phyloP scores from a whole-genome alignment of 1,139 yeast genomes.

The Zhuliangozyma parablackwelliae region DNA sequence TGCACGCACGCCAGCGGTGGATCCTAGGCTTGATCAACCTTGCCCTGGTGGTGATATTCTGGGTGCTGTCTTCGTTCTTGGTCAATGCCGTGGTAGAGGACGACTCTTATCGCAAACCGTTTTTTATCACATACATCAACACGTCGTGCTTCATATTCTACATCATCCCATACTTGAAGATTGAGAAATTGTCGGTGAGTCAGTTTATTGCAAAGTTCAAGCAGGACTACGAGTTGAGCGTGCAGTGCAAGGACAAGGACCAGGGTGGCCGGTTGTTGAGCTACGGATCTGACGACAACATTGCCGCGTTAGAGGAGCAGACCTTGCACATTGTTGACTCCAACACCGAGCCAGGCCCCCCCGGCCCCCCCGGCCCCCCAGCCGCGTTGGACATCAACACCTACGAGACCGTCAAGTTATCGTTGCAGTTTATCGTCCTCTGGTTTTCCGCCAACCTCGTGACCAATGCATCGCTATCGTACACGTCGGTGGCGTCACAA shows the following conservation, averaged over 20 bases:
- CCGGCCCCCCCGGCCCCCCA: no score
- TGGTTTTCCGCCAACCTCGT: constrained; percentile 91
- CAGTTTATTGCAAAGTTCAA: constrained; percentile 21
- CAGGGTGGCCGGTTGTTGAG: constrained; percentile 11
- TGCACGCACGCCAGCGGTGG: constrained; percentile 49
- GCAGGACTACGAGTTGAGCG: constrained; percentile 16
- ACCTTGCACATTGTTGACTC: constrained; percentile 6
- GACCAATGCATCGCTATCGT: constrained; percentile 80
- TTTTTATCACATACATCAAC: constrained; percentile 84
- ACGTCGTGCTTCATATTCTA: constrained; percentile 81
- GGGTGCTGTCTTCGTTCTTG: constrained; percentile 85
- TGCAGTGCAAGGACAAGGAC: constrained; percentile 8
- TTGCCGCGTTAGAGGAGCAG: constrained; percentile 3
- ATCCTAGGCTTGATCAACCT: constrained; percentile 69
- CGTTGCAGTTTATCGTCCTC: constrained; percentile 75
- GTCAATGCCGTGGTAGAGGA: constrained; percentile 70
- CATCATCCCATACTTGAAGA: constrained; percentile 56
- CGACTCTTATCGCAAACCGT: constrained; percentile 80
- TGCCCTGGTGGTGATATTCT: constrained; percentile 68
- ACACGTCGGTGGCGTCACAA: constrained; percentile 89
- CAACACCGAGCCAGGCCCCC: neutral
- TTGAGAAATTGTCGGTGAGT: constrained; percentile 15
- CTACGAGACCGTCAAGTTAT: constrained; percentile 53
- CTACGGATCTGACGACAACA: constrained; percentile 16
- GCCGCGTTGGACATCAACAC: constrained; percentile 23